A percentile compares a stretch with the other conserved stretches of the same genome.
phyloP scores from a whole-genome alignment of 768 basidiomycete species.

The Termitomyces sp. region DNA sequence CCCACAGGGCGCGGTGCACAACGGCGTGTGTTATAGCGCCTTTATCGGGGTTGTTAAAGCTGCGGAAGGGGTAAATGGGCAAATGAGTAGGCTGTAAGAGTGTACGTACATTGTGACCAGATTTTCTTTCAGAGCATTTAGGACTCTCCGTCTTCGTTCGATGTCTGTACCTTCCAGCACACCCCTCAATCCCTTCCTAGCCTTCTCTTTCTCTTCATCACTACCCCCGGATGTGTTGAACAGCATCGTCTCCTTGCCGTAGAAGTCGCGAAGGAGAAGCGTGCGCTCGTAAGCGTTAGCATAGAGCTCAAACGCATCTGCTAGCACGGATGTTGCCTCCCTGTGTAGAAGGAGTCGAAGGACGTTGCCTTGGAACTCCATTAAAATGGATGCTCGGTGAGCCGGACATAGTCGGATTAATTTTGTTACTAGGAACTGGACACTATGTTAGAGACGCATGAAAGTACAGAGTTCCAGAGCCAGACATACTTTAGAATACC shows the following conservation, averaged over 20 bases:
- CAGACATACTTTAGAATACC: conserved; percentile 77
- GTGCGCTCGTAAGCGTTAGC: conserved; percentile 82
- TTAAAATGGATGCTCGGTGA: conserved; percentile 71
- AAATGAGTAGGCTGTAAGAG: neutral
- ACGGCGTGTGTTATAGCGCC: conserved; percentile 83
- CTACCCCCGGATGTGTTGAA: conserved; percentile 57
- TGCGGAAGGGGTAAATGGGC: conserved; percentile 23
- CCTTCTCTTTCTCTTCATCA: conserved; percentile 57
- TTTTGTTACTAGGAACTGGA: conserved; percentile 77
- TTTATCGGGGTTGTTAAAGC: conserved; percentile 91
- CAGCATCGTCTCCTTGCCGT: conserved; percentile 81
- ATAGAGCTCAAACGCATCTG: conserved; percentile 87
- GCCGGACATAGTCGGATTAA: conserved; percentile 72
- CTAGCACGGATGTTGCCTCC: conserved; percentile 78
- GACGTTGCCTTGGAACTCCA: conserved; percentile 75
- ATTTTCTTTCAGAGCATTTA: conserved; percentile 69
- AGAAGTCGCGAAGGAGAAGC: conserved; percentile 81
- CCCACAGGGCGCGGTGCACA: conserved; percentile 84
- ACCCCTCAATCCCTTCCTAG: conserved; percentile 64
- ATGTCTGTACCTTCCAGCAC: conserved; percentile 60
- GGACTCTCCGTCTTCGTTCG: conserved; percentile 63
- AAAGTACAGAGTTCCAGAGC: neutral
- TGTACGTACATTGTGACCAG: conserved; percentile 65
- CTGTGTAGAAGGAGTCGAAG: conserved; percentile 78
- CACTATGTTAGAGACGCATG: neutral